Percentiles rank a stretch among this genome's conserved stretches.
Conservation (phyloP, 495 filamentous ascomycete genomes). For the Penicillium macrosclerotiorum region DNA sequence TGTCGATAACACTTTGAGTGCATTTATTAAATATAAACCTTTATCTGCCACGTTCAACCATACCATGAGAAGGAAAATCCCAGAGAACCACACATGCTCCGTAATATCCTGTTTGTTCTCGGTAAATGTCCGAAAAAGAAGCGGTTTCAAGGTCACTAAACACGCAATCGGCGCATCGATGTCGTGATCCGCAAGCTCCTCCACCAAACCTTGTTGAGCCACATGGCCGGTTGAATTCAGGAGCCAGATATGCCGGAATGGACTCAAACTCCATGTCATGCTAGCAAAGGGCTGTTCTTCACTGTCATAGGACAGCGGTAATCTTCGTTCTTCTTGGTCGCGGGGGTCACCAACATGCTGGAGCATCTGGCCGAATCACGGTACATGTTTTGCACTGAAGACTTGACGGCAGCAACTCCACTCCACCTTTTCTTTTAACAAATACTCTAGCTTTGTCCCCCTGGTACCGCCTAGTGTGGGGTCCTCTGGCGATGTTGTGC, state of each 20-base stretch:
- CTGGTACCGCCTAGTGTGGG: not conserved
- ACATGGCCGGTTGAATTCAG: not conserved
- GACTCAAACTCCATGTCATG: not conserved
- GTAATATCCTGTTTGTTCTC: no score
- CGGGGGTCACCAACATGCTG: not conserved
- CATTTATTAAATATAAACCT: no score
- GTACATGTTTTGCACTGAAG: not conserved
- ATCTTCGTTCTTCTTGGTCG: not conserved
- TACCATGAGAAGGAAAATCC: no score
- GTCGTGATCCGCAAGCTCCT: constrained; percentile 16
- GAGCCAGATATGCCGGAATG: not conserved
- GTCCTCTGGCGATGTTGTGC: constrained; percentile 1
- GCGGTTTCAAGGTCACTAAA: no score
- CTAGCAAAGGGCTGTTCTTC: no score
- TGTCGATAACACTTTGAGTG: no score
- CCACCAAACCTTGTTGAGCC: not conserved
- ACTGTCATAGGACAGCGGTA: no score
- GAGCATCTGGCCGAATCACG: not conserved
- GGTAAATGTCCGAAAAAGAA: no score
- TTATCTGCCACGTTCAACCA: no score
- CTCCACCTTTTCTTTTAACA: not conserved
- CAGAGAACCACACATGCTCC: no score
- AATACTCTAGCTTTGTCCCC: not conserved
- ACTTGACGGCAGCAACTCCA: not conserved
- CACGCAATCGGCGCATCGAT: constrained; percentile 18